Percentiles rank a stretch among this genome's conserved stretches.
These are phyloP conservation scores for Pseudopediastrum boryanum DNA, from an alignment of 139 green algal species.

Conservation along the genomic window DNA sequence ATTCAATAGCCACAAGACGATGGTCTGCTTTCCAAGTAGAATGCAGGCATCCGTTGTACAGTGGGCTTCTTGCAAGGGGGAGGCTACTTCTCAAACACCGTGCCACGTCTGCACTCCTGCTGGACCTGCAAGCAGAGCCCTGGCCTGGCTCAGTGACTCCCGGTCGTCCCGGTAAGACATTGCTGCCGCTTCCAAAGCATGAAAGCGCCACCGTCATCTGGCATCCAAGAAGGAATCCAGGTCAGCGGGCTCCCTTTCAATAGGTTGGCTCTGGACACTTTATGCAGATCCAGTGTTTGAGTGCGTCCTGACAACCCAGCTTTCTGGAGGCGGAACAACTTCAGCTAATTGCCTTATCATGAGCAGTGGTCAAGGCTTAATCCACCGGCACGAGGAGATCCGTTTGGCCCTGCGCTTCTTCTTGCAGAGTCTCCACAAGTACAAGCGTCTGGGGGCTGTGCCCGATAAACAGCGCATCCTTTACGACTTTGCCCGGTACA, in stretches of 20 bases:
- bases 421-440: constrained; percentile 51
- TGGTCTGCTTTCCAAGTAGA: too few species aligned
- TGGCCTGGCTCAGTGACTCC: too few species aligned
- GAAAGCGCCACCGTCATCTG: neutral
- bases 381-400: constrained; percentile 58
- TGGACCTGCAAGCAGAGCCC: too few species aligned
- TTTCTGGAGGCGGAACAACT: neutral
- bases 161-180: too few species aligned
- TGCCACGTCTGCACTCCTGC: too few species aligned
- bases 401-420: constrained; percentile 58
- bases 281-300: neutral
- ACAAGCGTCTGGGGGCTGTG: constrained; percentile 42
- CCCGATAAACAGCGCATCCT: constrained; percentile 38
- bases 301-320: neutral
- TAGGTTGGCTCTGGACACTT: constrained; percentile 5
- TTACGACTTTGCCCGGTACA: constrained; percentile 47
- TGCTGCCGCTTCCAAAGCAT: neutral
- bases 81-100: too few species aligned
- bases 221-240: neutral
- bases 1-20: too few species aligned
- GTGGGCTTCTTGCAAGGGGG: too few species aligned
- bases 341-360: neutral
- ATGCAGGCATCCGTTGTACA: too few species aligned
- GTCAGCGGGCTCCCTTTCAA: neutral
- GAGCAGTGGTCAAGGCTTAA: constrained; percentile 6